phyloP scores from a whole-genome alignment of 2,329 filamentous ascomycete genomes.

The Metarhizium robertsii region DNA sequence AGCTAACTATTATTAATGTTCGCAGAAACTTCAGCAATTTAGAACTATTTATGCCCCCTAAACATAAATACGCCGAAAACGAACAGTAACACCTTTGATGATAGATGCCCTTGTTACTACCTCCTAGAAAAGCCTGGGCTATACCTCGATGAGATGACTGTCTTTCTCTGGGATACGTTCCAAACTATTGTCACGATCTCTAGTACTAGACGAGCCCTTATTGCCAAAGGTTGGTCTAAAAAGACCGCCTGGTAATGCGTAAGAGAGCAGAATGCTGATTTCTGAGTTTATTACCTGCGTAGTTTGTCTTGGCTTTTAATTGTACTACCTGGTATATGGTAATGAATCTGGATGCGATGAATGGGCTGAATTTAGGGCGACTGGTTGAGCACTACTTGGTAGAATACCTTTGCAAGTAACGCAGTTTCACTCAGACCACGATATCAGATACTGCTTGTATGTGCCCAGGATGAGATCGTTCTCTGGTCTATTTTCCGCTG shows the following conservation, averaged over 20 bases:
- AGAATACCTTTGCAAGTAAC: too few relatives aligned
- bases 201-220: background rate
- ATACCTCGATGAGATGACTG: background rate
- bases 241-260: background rate
- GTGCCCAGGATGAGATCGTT: too few relatives aligned
- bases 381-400: too few relatives aligned
- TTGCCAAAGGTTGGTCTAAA: background rate
- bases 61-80: background rate
- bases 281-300: background rate
- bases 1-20: background rate
- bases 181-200: background rate
- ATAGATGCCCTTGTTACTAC: background rate
- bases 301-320: too few relatives aligned
- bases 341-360: too few relatives aligned
- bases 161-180: background rate
- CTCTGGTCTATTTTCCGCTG: too few relatives aligned
- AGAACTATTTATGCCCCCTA: background rate
- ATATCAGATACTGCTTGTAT: too few relatives aligned
- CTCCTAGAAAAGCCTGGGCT: background rate
- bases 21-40: background rate
- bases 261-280: background rate
- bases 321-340: too few relatives aligned
- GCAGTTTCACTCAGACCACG: too few relatives aligned
- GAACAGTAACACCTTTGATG: background rate
- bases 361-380: too few relatives aligned